A percentile compares a stretch with the other conserved stretches of the same genome.
Conservation (phyloP, 495 filamentous ascomycete genomes). For the Lasiosphaeris hirsuta region DNA sequence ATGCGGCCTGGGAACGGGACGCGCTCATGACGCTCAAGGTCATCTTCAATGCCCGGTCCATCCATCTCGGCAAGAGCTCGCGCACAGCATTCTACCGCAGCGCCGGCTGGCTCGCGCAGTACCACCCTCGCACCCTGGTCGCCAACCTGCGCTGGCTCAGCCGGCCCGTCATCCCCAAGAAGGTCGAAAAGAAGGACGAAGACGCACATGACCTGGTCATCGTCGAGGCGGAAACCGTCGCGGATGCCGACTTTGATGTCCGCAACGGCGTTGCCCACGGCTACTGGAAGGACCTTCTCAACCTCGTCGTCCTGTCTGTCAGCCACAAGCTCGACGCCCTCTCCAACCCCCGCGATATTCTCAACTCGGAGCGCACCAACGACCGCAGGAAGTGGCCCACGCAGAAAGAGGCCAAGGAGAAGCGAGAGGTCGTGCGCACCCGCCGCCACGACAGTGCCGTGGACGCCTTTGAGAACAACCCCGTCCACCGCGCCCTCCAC, state of each 20-base stretch:
- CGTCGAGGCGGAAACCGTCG: constrained; percentile 11
- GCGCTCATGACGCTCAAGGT: constrained; percentile 44
- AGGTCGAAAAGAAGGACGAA: constrained; percentile 27
- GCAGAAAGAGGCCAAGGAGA: constrained; percentile 2
- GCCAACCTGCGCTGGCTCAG: constrained; percentile 45
- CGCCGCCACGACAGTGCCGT: constrained; percentile 30
- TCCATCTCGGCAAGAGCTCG: constrained; percentile 46
- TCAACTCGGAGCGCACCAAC: constrained; percentile 27
- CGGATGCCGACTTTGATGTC: constrained; percentile 28
- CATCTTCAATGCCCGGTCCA: constrained; percentile 50
- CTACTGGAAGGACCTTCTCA: constrained; percentile 51
- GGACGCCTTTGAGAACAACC: constrained; percentile 27
- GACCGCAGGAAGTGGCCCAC: constrained; percentile 6
- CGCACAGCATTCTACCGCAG: constrained; percentile 40
- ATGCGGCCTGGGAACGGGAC: constrained; percentile 40
- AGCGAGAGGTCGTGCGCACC: constrained; percentile 4
- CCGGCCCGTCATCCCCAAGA: constrained; percentile 44
- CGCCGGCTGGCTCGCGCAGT: constrained; percentile 42
- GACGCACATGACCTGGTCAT: constrained; percentile 22
- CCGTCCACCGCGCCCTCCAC: constrained; percentile 41
- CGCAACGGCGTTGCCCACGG: constrained; percentile 44
- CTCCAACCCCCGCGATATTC: constrained; percentile 25
- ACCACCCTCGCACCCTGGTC: constrained; percentile 44
- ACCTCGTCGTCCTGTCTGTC: constrained; percentile 41
- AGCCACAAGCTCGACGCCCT: constrained; percentile 33